Conservation (phyloP, 2,329 filamentous ascomycete species). For the Beauveria rudraprayagi region DNA sequence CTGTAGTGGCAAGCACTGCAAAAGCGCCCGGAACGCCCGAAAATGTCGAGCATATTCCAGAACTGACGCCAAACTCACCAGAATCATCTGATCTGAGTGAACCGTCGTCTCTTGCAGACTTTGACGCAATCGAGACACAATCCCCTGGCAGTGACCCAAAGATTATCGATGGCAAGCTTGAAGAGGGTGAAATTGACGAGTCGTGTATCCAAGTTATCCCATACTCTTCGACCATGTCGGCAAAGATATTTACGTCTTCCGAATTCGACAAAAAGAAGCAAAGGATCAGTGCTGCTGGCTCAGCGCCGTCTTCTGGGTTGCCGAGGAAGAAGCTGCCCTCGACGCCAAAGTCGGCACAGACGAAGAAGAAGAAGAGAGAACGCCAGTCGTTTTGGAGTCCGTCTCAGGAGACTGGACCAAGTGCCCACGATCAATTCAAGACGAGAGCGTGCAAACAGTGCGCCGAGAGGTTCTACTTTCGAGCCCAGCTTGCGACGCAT, state of each 20-base stretch:
- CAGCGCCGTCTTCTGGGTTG: not conserved
- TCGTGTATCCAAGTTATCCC: not conserved
- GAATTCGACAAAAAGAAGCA: not conserved
- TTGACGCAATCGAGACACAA: not conserved
- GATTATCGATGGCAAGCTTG: not conserved
- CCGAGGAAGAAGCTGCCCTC: not conserved
- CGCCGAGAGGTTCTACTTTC: not conserved
- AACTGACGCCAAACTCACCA: not conserved
- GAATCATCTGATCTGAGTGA: not conserved
- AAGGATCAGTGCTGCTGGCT: not conserved
- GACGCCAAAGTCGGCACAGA: not conserved
- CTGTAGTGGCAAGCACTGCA: no score
- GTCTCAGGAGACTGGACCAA: not conserved
- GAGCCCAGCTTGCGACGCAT: conserved; percentile 2
- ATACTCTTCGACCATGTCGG: not conserved
- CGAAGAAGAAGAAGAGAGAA: not conserved
- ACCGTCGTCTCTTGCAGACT: not conserved
- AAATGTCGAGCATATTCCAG: not conserved
- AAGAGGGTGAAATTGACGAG: conserved; percentile 4
- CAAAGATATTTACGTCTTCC: not conserved
- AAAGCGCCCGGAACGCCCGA: not conserved
- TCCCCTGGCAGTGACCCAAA: not conserved
- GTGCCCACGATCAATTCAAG: conserved; percentile 7
- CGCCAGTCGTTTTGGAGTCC: not conserved
- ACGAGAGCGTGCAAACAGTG: conserved; percentile 3